These are phyloP conservation scores for Penicillium corylophilum DNA, from an alignment of 2,329 filamentous ascomycete genomes.

Conservation along the genomic window DNA sequence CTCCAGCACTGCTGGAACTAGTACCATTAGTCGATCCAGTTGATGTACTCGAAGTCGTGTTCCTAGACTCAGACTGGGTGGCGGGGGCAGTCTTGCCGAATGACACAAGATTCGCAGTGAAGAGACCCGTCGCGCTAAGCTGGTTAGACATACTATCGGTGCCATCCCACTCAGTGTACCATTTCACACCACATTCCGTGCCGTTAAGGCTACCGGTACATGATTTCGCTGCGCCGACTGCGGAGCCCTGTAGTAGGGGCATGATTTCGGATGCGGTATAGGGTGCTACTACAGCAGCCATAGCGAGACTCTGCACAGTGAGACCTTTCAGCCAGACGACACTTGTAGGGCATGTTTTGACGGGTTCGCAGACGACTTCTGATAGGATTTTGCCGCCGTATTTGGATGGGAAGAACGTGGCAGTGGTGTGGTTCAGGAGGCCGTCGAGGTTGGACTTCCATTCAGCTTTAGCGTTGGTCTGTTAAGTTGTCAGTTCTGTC, in stretches of 20 bases:
- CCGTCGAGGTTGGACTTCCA: slow-evolving; percentile 59
- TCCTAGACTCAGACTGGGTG: not conserved
- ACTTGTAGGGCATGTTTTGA: slow-evolving; percentile 63
- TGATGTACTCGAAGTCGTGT: not conserved
- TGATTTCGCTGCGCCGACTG: slow-evolving; percentile 58
- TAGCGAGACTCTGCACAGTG: slow-evolving; percentile 63
- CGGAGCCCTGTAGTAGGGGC: slow-evolving; percentile 57
- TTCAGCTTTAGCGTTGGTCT: slow-evolving; percentile 37
- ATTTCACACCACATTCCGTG: slow-evolving; percentile 8
- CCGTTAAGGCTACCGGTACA: slow-evolving; percentile 52
- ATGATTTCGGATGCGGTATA: slow-evolving; percentile 56
- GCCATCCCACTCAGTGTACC: slow-evolving; percentile 12
- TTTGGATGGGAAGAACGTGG: slow-evolving; percentile 51
- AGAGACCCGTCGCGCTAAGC: slow-evolving; percentile 9
- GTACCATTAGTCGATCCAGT: slow-evolving; percentile 1
- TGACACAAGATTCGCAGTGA: slow-evolving; percentile 12
- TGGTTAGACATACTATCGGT: slow-evolving; percentile 1
- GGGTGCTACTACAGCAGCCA: slow-evolving; percentile 61
- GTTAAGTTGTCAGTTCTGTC: not conserved
- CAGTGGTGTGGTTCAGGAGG: slow-evolving; percentile 50
- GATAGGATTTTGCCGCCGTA: slow-evolving; percentile 56
- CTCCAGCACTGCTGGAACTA: not conserved
- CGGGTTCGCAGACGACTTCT: slow-evolving; percentile 65
- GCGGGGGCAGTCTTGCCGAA: slow-evolving; percentile 1
- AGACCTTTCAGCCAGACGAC: slow-evolving; percentile 71